phyloP scores from a whole-genome alignment of 371 early-diverging fungal species.

The Mucor lusitanicus region DNA sequence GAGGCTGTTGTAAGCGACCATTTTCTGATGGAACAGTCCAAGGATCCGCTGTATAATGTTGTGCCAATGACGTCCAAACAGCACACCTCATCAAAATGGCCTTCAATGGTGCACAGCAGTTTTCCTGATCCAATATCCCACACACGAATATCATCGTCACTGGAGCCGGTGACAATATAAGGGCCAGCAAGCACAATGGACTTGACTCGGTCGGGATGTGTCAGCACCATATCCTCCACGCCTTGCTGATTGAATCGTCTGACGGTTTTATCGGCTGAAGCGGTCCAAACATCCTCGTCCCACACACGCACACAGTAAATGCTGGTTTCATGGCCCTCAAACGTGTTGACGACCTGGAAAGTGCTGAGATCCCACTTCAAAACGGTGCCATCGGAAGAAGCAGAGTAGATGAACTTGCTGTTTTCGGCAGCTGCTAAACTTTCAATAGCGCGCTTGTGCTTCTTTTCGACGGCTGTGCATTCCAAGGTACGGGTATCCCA shows the following conservation, averaged over 20 bases:
- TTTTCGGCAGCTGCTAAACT: slow-evolving; percentile 51
- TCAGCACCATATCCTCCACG: slow-evolving; percentile 62
- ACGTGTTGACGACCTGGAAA: slow-evolving; percentile 35
- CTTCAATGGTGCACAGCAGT: slow-evolving; percentile 63
- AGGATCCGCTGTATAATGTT: slow-evolving; percentile 69
- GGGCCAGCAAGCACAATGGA: slow-evolving; percentile 62
- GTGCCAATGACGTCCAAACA: slow-evolving; percentile 55
- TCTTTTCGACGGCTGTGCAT: slow-evolving; percentile 49
- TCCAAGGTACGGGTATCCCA: slow-evolving; percentile 63
- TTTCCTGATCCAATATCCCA: slow-evolving; percentile 84
- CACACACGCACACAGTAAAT: slow-evolving; percentile 59
- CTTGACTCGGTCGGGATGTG: slow-evolving; percentile 83
- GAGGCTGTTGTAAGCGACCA: slow-evolving; percentile 63
- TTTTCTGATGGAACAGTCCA: slow-evolving; percentile 77
- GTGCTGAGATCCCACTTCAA: slow-evolving; percentile 67
- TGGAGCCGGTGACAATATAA: slow-evolving; percentile 74
- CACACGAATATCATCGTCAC: slow-evolving; percentile 81
- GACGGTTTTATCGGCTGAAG: slow-evolving; percentile 80
- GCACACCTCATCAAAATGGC: slow-evolving; percentile 84
- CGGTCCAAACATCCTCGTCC: slow-evolving; percentile 72
- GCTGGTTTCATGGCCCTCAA: slow-evolving; percentile 74
- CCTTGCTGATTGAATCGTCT: slow-evolving; percentile 65
- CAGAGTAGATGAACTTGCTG: slow-evolving; percentile 60
- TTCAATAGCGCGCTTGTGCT: slow-evolving; percentile 70
- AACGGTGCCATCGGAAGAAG: slow-evolving; percentile 68